Base-by-base conservation (phyloP, 805 yeast genomes). In the Ogataea methylovora region DNA sequence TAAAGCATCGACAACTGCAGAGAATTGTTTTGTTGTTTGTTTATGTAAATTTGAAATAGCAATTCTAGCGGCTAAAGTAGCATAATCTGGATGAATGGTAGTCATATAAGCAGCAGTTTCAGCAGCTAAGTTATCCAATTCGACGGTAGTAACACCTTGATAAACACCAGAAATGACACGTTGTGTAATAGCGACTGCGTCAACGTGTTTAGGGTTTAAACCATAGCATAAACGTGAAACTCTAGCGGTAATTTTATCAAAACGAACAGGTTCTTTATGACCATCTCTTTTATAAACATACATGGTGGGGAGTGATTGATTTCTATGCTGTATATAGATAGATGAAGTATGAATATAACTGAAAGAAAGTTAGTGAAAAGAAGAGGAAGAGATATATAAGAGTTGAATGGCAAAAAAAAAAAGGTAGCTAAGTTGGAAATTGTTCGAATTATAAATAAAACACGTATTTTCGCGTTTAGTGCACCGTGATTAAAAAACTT, bases 91-190 rank as follows among this genome's bases (percentile, higher is more conserved):
- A 60, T 90, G 97, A 42, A 84, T 75, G 10, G 97, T 90, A 39
- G 97, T 87, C 96, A 92, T 85, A 55, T 82, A 84, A 28, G 97
- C 97, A 38, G 96, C 94, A 24, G 96, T 87, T 63, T 92, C 98
- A 29, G 97, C 97, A 32, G 97, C 63, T 34, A 81, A 60, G 50
- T 79, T 77, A 48, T 79, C 87, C 40, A 83, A 65, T 59, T 92
- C 97, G 41, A 82, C 73, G 36, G 97, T 92, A 52, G 90, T 87
- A 34, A 92, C 98, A 52, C 97, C 97, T 53, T 86, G 94, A 60
- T 90, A 92, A 37, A 92, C 96, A 58, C 98, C 98, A 11, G 92
- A 75, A 43, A 87, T 88, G 49, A 90, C 94, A 55, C 94, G 75
- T 61, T 92, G 97, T 16, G 98, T 90, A 61, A 92, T 87, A 45